These are phyloP conservation scores for Spergularia azorica DNA, from an alignment of 179 eudicot genomes.

Conservation along the genomic window DNA sequence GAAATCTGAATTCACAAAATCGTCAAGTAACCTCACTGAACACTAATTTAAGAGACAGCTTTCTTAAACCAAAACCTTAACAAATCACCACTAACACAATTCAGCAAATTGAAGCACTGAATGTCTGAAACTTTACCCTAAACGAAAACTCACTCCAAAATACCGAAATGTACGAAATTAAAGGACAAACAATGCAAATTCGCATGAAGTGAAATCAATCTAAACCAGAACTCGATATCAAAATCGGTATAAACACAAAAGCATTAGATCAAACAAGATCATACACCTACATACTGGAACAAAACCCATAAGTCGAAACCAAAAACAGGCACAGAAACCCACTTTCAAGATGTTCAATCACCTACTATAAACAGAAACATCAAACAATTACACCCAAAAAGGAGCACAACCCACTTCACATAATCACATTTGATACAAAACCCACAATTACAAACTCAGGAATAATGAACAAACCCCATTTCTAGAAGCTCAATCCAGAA, in stretches of 20 bases:
- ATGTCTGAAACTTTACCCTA: too few species aligned
- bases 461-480: slow-evolving; percentile 9
- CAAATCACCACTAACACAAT: background rate
- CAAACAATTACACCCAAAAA: background rate
- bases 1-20: background rate
- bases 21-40: background rate
- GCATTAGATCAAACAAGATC: background rate
- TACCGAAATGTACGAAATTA: too few species aligned
- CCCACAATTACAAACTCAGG: background rate
- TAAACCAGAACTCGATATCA: background rate
- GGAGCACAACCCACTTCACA: background rate
- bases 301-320: background rate
- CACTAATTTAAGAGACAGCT: slow-evolving; percentile 3
- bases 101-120: background rate
- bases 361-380: too few species aligned
- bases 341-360: background rate
- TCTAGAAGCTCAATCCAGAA: slow-evolving; percentile 5
- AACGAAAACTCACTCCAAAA: too few species aligned
- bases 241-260: background rate
- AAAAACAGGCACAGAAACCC: background rate
- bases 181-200: too few species aligned
- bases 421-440: too few species aligned
- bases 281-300: background rate
- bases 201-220: background rate
- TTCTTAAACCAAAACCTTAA: slow-evolving; percentile 5